phyloP scores from a whole-genome alignment of 495 filamentous ascomycete species.

The Chlorociboria aeruginascens region DNA sequence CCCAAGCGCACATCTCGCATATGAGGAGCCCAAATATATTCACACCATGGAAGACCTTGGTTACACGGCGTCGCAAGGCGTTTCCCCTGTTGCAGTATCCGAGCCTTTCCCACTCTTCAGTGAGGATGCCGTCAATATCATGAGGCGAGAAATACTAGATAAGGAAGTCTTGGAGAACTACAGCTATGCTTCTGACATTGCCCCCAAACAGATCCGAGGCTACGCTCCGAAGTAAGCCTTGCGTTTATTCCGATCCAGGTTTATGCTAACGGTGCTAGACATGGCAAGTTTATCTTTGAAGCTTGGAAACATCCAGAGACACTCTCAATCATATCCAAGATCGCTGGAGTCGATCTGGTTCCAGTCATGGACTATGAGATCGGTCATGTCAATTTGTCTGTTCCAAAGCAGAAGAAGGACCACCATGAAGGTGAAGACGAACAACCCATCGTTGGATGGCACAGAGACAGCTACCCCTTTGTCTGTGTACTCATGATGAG shows the following conservation, averaged over 20 bases:
- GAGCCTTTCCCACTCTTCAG: constrained; percentile 67
- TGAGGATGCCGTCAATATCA: constrained; percentile 48
- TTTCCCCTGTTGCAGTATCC: constrained; percentile 56
- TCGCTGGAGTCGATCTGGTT: constrained; percentile 64
- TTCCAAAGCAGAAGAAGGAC: constrained; percentile 32
- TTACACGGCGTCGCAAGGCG: constrained; percentile 26
- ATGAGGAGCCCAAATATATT: constrained; percentile 13
- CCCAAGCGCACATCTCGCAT: constrained; percentile 15
- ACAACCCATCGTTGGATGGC: constrained; percentile 56
- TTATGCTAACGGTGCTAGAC: constrained; percentile 26
- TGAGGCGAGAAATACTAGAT: constrained; percentile 54
- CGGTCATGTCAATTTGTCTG: constrained; percentile 58
- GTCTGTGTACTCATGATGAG: constrained; percentile 70
- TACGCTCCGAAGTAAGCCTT: constrained; percentile 47
- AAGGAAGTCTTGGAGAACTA: constrained; percentile 53
- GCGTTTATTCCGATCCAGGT: constrained; percentile 13
- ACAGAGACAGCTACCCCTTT: constrained; percentile 65
- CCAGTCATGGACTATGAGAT: constrained; percentile 65
- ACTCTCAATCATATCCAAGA: constrained; percentile 50
- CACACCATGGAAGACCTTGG: constrained; percentile 21
- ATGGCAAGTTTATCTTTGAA: constrained; percentile 55
- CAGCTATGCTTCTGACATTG: constrained; percentile 50
- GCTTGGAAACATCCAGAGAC: constrained; percentile 58
- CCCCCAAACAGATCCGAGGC: constrained; percentile 55
- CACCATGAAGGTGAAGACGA: constrained; percentile 45